Evolutionary conservation across 2,329 filamentous ascomycete genomes (phyloP), one percentile per base, ranked within the genome.

Genomic region (Neocucurbitaria cava): DNA sequence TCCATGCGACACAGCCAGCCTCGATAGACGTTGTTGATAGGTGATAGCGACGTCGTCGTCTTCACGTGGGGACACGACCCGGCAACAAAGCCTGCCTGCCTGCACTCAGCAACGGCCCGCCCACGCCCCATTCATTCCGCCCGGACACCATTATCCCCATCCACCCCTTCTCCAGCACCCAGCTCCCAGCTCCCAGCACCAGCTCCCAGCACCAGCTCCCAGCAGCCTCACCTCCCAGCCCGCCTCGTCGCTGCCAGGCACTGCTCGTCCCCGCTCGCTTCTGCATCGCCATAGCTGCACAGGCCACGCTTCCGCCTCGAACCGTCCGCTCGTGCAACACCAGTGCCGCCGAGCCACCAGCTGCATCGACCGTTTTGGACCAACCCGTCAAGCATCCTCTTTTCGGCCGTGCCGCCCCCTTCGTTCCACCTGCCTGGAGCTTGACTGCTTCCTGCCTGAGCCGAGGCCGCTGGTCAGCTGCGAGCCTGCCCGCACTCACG

Each of bases 391-490:
- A 38, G 3, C 39, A 49, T 52, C 48, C 48, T 50, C 49, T 42
- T 48, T 52, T 54, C 48, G 52, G 46, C 54, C 54, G 43, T 61
- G 48, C 58, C 41, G 40, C 50, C 40, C 56, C 61, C 59, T 63
- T 58, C 39, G 50, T 42, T 46, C 56, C 59, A 43, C 42, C 50
- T 49, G 48, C 54, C 49, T 59, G 51, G 51, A 56, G 28, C 52
- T 28, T 54, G 54, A 39, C 40, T 53, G 50, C 44, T 54, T 46
- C 21, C 46, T 58, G 36, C 58, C 9, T 38, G 52, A 58, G 53
- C 68, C 57, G 56, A 61, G 56, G 39, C 55, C 58, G 49, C 58
- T 61, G 43, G 58, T 66, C 62, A 69, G 57, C 70, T 71, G 62
- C 63, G 46, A 56, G 39, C 39, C 39, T 23, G 46, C 52, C 46